Percentiles rank a stretch among this genome's conserved stretches.
Conservation (phyloP, 192 early-diverging fungal genomes). For the Backusella circina region DNA sequence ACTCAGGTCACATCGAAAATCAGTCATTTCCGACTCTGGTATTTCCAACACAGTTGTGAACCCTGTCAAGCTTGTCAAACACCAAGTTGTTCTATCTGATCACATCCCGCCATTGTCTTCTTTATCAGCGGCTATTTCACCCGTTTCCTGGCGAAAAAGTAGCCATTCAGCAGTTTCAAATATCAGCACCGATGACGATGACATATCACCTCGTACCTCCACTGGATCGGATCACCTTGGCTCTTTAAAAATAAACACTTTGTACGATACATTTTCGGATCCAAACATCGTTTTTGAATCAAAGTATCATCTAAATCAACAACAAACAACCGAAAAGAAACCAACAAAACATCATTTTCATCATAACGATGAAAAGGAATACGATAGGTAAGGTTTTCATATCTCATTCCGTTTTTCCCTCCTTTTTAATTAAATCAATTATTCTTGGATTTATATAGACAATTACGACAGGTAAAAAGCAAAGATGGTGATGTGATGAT, state of each 20-base stretch:
- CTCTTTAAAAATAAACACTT: not conserved
- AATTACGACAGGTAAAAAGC: constrained; percentile 25
- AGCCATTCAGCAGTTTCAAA: not conserved
- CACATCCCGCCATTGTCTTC: constrained; percentile 9
- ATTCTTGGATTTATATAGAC: constrained; percentile 1
- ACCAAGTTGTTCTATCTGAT: constrained; percentile 19
- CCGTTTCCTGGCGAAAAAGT: not conserved
- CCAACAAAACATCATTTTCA: not conserved
- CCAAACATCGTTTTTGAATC: constrained; percentile 2
- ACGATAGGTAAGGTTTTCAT: constrained; percentile 13
- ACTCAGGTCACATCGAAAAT: not conserved
- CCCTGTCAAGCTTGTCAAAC: constrained; percentile 16
- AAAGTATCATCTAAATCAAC: not conserved
- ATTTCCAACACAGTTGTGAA: not conserved
- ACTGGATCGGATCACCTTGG: not conserved
- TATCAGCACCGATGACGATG: not conserved
- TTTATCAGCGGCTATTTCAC: not conserved
- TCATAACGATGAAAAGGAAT: constrained; percentile 22
- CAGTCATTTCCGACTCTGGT: not conserved
- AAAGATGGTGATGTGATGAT: not conserved
- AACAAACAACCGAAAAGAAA: not conserved
- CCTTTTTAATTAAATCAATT: not conserved
- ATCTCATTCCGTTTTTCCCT: not conserved
- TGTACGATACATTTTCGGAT: not conserved
- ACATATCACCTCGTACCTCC: constrained; percentile 7